These are phyloP conservation scores for Teratosphaeriaceae sp. DNA, from an alignment of 2,329 filamentous ascomycete genomes.

Conservation along the genomic window DNA sequence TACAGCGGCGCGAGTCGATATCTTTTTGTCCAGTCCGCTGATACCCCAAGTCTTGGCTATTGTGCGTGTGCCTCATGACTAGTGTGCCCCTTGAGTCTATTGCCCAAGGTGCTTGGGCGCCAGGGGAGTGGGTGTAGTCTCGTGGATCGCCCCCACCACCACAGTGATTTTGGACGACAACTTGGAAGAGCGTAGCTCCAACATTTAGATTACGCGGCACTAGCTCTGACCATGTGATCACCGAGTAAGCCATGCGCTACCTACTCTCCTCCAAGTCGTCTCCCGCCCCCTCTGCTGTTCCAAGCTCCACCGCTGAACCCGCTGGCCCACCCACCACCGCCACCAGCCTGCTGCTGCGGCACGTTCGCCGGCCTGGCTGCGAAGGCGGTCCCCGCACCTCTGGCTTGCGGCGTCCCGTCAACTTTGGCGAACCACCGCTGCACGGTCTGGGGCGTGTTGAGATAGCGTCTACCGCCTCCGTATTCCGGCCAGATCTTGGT, in stretches of 20 bases:
- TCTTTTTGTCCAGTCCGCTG: too few relatives aligned
- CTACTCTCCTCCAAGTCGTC: background rate
- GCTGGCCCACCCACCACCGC: slow-evolving; percentile 26
- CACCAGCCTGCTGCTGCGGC: slow-evolving; percentile 20
- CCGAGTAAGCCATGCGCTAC: background rate
- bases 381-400: slow-evolving; percentile 58
- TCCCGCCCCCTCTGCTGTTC: background rate
- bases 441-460: slow-evolving; percentile 68
- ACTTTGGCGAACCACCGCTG: slow-evolving; percentile 54
- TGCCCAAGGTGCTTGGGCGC: too few relatives aligned
- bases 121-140: too few relatives aligned
- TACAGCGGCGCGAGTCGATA: too few relatives aligned
- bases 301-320: slow-evolving; percentile 21
- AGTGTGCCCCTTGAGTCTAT: too few relatives aligned
- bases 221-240: too few relatives aligned
- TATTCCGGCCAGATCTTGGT: slow-evolving; percentile 83
- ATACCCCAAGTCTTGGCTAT: too few relatives aligned
- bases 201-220: too few relatives aligned
- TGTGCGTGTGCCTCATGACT: too few relatives aligned
- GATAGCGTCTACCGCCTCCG: slow-evolving; percentile 70
- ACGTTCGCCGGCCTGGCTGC: slow-evolving; percentile 34
- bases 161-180: too few relatives aligned
- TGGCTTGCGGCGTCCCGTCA: slow-evolving; percentile 38
- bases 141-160: too few relatives aligned
- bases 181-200: too few relatives aligned